Evolutionary conservation across 345 rosid species (phyloP), one percentile per base, ranked within the genome.

Genomic region (Capsella bursapastoris): DNA sequence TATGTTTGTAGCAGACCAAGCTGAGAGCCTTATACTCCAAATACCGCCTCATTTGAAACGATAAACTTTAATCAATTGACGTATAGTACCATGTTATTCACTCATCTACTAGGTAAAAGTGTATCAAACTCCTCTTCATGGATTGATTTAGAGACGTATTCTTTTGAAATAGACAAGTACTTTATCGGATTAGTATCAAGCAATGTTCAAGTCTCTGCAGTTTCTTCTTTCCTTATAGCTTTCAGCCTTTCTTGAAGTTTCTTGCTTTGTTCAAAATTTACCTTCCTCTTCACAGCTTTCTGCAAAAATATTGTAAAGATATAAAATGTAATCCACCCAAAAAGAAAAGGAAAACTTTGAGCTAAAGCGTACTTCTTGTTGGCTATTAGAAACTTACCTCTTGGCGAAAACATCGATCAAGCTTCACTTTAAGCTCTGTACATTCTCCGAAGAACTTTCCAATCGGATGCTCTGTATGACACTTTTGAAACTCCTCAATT

Each of bases 221-320:
- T 77, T 73, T 86, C 89, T 71, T 86, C 89, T 73, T 80, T 84
- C 78, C 89, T 82, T 18, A 80, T 37, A 70, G 71, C 69, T 73
- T 79, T 79, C 56, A 86, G 87, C 65, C 86, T 84, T 38, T 83
- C 87, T 71, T 82, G 82, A 58, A 76, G 83, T 48, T 82, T 78
- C 79, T 86, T 86, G 65, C 86, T 84, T 66, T 64, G 56, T 74
- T 83, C 91, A 27, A 93, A 91, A 70, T 91, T 93, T 0, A 90
- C 93, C 90, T 90, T 94, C 35, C 98, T 80, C 85, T 94, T 94
- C 68, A 86, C 48, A 6, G 97, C 92, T 92, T 92, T 90, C 99
- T 95, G 86, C 52, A 51, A 50, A 22, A 27, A 49, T 11, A 43
- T 14, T 15, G 41, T 35, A 75, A 15, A 61, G 12, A 57, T 43